A percentile compares a stretch with the other conserved stretches of the same genome.
Evolutionary conservation across 2,329 filamentous ascomycete genomes (phyloP).

Genomic region (Aureobasidium sp.): DNA sequence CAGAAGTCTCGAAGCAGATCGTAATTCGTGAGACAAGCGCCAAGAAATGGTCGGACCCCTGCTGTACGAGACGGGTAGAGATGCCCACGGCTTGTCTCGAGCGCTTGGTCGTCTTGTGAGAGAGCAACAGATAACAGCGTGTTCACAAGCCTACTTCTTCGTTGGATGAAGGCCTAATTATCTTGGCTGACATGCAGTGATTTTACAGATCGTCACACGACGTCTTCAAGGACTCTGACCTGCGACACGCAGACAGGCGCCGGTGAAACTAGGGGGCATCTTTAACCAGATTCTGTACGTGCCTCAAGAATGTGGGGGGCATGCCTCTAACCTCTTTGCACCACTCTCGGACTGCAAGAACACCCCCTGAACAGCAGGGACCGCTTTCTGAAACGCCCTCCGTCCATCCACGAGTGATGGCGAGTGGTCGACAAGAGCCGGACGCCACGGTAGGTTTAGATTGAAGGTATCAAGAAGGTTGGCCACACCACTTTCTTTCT

Average conservation of each 20-base stretch:
- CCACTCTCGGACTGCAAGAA: slow-evolving; percentile 6
- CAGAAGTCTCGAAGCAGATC: slow-evolving; percentile 8
- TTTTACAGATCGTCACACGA: slow-evolving; percentile 1
- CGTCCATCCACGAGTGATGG: background rate
- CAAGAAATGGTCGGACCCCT: background rate
- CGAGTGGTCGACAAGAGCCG: background rate
- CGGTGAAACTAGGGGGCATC: background rate
- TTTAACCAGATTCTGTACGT: background rate
- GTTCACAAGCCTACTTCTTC: background rate
- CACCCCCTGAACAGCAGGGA: slow-evolving; percentile 10
- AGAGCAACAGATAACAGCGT: background rate
- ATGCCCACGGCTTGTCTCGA: background rate
- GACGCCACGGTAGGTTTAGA: background rate
- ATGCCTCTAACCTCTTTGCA: slow-evolving; percentile 9
- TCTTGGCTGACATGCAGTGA: slow-evolving; percentile 2
- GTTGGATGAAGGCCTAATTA: background rate
- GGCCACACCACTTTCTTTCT: slow-evolving; percentile 11
- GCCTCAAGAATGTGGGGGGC: slow-evolving; percentile 7
- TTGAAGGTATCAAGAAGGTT: slow-evolving; percentile 6
- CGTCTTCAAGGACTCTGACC: background rate
- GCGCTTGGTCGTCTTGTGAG: background rate
- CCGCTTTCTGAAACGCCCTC: slow-evolving; percentile 6
- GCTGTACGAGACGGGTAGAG: background rate
- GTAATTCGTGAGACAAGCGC: slow-evolving; percentile 3
- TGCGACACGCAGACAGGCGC: slow-evolving; percentile 6